These are phyloP conservation scores for Globomyces sp. DNA, from an alignment of 371 early-diverging fungal species.

Conservation along the genomic window DNA sequence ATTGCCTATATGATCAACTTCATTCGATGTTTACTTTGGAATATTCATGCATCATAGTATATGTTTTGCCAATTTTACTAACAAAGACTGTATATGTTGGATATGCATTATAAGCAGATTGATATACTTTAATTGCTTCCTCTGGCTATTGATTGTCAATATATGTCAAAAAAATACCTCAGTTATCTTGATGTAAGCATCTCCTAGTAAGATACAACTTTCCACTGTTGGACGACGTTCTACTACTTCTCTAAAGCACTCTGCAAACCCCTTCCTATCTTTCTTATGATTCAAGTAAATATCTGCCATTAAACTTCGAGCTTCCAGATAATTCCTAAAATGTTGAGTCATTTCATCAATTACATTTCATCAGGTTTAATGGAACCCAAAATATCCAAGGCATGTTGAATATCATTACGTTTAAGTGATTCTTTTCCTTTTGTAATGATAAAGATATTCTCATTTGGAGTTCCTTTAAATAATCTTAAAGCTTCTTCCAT, in stretches of 20 bases:
- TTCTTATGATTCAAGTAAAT: constrained; percentile 46
- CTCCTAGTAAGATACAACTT: constrained; percentile 43
- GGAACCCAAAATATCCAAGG: constrained; percentile 30
- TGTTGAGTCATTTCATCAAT: not conserved
- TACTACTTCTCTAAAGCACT: constrained; percentile 46
- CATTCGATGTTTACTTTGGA: constrained; percentile 32
- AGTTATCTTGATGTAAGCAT: constrained; percentile 51
- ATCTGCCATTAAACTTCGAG: constrained; percentile 38
- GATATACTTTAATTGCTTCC: constrained; percentile 47
- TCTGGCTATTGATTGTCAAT: constrained; percentile 33
- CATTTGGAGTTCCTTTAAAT: constrained; percentile 37
- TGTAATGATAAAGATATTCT: constrained; percentile 37
- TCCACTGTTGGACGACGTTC: constrained; percentile 42
- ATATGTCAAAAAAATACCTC: constrained; percentile 32
- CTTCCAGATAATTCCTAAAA: constrained; percentile 36
- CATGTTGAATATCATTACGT: constrained; percentile 38
- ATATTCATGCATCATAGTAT: constrained; percentile 48
- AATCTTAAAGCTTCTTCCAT: constrained; percentile 40
- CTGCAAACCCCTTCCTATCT: constrained; percentile 43
- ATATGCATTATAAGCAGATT: constrained; percentile 40
- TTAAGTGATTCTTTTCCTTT: constrained; percentile 34
- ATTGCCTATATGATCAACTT: not conserved
- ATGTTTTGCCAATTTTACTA: constrained; percentile 45
- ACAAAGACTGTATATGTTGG: constrained; percentile 32
- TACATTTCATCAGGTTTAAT: constrained; percentile 33